Evolutionary conservation across 768 basidiomycete genomes (phyloP).

Genomic region (Candolleomyces aberdarensis): DNA sequence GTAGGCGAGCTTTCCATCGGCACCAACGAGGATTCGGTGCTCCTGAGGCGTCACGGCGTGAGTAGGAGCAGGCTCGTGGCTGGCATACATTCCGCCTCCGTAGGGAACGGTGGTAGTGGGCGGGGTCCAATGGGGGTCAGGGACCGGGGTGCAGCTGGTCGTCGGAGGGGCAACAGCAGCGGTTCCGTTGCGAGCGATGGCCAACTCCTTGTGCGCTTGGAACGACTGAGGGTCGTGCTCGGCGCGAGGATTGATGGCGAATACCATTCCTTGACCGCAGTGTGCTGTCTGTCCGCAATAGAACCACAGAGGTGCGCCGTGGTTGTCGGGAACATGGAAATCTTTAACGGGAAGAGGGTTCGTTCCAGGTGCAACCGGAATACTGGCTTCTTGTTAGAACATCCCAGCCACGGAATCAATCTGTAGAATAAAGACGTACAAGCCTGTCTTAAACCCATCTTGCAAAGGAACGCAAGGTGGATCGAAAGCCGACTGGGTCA

Average conservation of each 20-base stretch:
- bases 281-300: slow-evolving; percentile 53
- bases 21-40: slow-evolving; percentile 34
- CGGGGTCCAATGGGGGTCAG: no score
- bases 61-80: no score
- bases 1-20: slow-evolving; percentile 31
- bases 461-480: slow-evolving; percentile 26
- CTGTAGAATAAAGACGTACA: slow-evolving; percentile 26
- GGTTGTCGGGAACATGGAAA: slow-evolving; percentile 34
- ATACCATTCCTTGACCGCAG: slow-evolving; percentile 58
- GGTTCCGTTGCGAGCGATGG: no score
- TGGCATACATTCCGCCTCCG: no score
- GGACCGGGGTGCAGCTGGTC: no score
- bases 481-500: slow-evolving; percentile 45
- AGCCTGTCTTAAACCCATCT: slow-evolving; percentile 31
- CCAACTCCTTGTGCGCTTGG: slow-evolving; percentile 4
- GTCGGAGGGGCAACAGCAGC: no score
- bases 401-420: background rate
- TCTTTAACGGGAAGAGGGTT: slow-evolving; percentile 35
- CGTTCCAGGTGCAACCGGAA: slow-evolving; percentile 40
- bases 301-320: slow-evolving; percentile 48
- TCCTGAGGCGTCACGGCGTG: no score
- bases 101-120: no score
- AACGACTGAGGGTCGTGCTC: slow-evolving; percentile 38
- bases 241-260: slow-evolving; percentile 57
- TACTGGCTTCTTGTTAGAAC: slow-evolving; percentile 21